phyloP scores from a whole-genome alignment of 441 rosid genomes.

The Macaranga tanarius region DNA sequence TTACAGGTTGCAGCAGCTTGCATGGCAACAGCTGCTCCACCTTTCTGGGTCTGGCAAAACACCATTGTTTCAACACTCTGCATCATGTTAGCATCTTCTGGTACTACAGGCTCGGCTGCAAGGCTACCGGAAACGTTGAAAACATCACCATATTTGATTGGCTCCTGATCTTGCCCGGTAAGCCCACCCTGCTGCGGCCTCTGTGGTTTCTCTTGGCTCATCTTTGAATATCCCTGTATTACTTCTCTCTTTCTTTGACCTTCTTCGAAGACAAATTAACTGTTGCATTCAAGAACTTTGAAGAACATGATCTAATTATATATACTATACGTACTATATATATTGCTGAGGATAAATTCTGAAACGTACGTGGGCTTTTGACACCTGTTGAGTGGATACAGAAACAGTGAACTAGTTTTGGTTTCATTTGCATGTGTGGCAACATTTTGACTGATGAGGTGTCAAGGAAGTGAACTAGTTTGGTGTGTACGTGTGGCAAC shows the following conservation, averaged over 20 bases:
- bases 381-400: too few species aligned
- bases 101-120: constrained; percentile 44
- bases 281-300: not conserved
- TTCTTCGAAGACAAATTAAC: not conserved
- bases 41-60: constrained; percentile 58
- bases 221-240: not conserved
- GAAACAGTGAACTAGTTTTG: too few species aligned
- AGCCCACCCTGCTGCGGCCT: constrained; percentile 29
- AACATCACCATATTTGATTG: constrained; percentile 58
- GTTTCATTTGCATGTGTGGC: constrained; percentile 8
- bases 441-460: too few species aligned
- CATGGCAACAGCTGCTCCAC: constrained; percentile 63
- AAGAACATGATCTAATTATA: not conserved
- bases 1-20: constrained; percentile 65
- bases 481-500: too few species aligned
- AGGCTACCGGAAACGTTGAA: constrained; percentile 57
- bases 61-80: constrained; percentile 55
- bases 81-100: constrained; percentile 75
- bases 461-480: too few species aligned
- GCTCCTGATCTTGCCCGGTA: constrained; percentile 19
- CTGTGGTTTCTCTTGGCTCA: constrained; percentile 58
- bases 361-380: constrained; percentile 6
- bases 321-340: not conserved
- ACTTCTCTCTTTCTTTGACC: not conserved
- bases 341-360: not conserved